phyloP scores from a whole-genome alignment of 345 rosid species.

The Hibiscus trionum region DNA sequence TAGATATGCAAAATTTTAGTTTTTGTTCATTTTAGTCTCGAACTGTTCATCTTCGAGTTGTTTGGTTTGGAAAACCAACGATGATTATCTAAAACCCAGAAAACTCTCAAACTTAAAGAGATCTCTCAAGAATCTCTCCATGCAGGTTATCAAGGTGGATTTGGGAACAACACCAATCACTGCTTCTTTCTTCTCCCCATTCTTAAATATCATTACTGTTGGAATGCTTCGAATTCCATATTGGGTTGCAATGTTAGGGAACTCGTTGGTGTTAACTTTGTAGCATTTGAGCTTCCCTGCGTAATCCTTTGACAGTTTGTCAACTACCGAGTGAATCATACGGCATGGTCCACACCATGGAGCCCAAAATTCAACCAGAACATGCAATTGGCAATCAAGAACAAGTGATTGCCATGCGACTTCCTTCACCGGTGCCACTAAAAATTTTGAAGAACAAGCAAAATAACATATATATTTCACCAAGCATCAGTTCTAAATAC shows the following conservation, averaged over 20 bases:
- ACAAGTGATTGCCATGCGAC: slow-evolving; percentile 57
- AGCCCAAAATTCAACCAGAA: slow-evolving; percentile 69
- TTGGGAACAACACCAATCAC: slow-evolving; percentile 71
- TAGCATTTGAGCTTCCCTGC: slow-evolving; percentile 63
- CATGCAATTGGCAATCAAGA: slow-evolving; percentile 45
- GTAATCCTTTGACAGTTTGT: slow-evolving; percentile 47
- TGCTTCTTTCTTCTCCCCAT: slow-evolving; percentile 69
- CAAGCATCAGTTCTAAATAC: not conserved
- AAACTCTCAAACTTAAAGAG: too few relatives aligned
- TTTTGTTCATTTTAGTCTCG: too few relatives aligned
- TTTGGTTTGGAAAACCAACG: too few relatives aligned
- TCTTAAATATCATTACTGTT: slow-evolving; percentile 47
- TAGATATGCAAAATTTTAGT: too few relatives aligned
- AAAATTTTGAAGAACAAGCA: slow-evolving; percentile 11
- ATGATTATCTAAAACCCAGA: too few relatives aligned
- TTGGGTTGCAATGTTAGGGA: slow-evolving; percentile 42
- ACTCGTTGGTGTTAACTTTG: slow-evolving; percentile 63
- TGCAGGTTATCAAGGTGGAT: slow-evolving; percentile 48
- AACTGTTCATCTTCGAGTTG: too few relatives aligned
- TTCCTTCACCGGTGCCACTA: slow-evolving; percentile 46
- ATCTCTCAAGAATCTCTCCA: slow-evolving; percentile 42
- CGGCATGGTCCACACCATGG: slow-evolving; percentile 84
- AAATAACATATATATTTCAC: not conserved
- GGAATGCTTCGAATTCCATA: slow-evolving; percentile 73
- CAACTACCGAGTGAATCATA: slow-evolving; percentile 53